Conservation (phyloP, 192 early-diverging fungal species). For the Paraglomus brasilianum region DNA sequence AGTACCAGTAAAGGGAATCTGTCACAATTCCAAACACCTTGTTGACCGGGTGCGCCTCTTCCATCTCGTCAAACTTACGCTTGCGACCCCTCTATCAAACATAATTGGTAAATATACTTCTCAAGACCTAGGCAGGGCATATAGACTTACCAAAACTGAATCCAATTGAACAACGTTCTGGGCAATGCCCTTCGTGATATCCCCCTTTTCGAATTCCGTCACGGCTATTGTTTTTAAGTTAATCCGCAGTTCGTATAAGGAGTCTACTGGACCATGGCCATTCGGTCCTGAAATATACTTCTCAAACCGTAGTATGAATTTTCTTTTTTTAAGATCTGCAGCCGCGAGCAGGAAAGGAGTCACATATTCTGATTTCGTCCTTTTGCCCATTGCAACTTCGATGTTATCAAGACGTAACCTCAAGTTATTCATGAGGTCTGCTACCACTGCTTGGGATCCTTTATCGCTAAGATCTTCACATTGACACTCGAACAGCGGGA, state of each 20-base stretch:
- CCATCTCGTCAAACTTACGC: constrained; percentile 15
- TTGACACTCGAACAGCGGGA: not conserved
- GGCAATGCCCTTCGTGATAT: constrained; percentile 33
- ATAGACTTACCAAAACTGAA: constrained; percentile 31
- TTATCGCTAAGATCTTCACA: not conserved
- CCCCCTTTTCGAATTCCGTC: constrained; percentile 31
- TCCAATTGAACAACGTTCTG: constrained; percentile 37
- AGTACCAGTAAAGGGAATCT: constrained; percentile 29
- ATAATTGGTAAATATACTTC: no score
- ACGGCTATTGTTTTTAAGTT: constrained; percentile 23
- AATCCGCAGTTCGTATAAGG: not conserved
- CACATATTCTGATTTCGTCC: constrained; percentile 5
- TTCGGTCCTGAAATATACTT: constrained; percentile 11
- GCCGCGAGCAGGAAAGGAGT: not conserved
- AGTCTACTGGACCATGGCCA: not conserved
- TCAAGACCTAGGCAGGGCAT: no score
- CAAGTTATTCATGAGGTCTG: constrained; percentile 3
- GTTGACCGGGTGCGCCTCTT: no score
- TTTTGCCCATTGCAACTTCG: not conserved
- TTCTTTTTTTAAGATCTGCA: no score
- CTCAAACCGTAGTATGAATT: not conserved
- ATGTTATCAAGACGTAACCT: not conserved
- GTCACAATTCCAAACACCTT: constrained; percentile 39
- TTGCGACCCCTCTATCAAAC: no score
- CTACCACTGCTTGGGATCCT: not conserved